Evolutionary conservation across 371 early-diverging fungal species (phyloP).

Genomic region (Lichtheimia hyalospora): DNA sequence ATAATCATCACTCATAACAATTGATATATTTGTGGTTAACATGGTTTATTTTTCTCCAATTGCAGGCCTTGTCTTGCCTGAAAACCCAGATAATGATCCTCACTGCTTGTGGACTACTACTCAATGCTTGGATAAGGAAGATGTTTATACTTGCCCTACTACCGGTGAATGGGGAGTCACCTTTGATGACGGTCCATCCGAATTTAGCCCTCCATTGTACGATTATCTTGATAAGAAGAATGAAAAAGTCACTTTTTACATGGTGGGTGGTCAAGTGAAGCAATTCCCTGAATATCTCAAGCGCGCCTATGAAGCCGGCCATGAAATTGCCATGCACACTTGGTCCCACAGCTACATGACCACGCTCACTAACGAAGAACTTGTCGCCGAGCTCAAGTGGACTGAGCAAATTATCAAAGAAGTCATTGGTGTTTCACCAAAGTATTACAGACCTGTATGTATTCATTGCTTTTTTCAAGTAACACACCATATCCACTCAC

Average conservation of each 20-base stretch:
- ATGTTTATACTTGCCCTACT: conserved; percentile 53
- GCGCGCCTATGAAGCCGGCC: conserved; percentile 42
- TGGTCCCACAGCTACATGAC: conserved; percentile 65
- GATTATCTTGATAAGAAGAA: conserved; percentile 36
- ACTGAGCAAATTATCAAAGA: conserved; percentile 60
- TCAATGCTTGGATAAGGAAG: conserved; percentile 45
- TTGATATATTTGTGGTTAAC: background rate
- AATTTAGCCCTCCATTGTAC: conserved; percentile 33
- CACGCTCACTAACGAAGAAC: conserved; percentile 57
- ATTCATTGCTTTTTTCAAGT: conserved; percentile 7
- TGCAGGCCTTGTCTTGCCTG: conserved; percentile 27
- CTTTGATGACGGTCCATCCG: conserved; percentile 42
- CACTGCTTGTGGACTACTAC: conserved; percentile 61
- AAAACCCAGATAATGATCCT: conserved; percentile 25
- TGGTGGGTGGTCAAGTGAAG: conserved; percentile 53
- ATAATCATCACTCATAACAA: no score
- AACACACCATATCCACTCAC: background rate
- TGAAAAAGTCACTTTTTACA: conserved; percentile 54
- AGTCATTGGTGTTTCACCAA: conserved; percentile 59
- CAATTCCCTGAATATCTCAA: conserved; percentile 44
- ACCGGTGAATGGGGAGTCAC: conserved; percentile 51
- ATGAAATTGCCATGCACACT: conserved; percentile 59
- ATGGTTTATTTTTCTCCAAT: conserved; percentile 1
- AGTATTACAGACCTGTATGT: conserved; percentile 54
- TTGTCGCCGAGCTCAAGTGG: conserved; percentile 68